These are phyloP conservation scores for Zizania latifolia DNA, from an alignment of 176 grass and related monocot genomes.

Conservation along the genomic window DNA sequence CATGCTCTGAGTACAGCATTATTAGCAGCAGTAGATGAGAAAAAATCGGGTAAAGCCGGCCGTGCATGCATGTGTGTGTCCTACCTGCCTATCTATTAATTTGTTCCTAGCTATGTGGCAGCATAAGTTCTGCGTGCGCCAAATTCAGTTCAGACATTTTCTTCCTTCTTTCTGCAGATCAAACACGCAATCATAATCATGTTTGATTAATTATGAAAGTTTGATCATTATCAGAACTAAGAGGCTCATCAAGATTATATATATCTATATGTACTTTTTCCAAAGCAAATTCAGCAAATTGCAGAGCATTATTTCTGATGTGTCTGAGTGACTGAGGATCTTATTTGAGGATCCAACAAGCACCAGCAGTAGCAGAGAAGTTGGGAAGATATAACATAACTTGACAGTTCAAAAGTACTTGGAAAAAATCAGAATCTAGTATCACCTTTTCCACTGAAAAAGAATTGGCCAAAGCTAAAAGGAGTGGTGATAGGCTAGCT, in stretches of 20 bases:
- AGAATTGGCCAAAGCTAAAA: background rate
- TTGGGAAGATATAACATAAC: background rate
- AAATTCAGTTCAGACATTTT: background rate
- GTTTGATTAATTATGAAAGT: too few species aligned
- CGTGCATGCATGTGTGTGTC: background rate
- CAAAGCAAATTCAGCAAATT: background rate
- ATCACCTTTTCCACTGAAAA: background rate
- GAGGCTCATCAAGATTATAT: background rate
- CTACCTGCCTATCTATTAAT: background rate
- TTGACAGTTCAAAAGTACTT: conserved; percentile 26
- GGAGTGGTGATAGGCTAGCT: conserved; percentile 13
- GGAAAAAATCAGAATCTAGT: background rate
- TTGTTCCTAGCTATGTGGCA: background rate
- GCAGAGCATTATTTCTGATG: background rate
- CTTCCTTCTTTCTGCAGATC: background rate
- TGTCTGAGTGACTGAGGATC: too few species aligned
- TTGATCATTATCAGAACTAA: background rate
- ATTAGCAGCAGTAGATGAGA: background rate
- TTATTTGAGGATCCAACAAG: conserved; percentile 2
- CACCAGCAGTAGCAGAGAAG: background rate
- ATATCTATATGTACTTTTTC: too few species aligned
- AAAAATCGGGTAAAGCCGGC: background rate
- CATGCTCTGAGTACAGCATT: too few species aligned
- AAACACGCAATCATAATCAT: background rate
- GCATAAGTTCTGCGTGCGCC: background rate